Evolutionary conservation across 140 eudicot genomes (phyloP), one percentile per base, ranked within the genome.

Genomic region (Oenanthe javanica): DNA sequence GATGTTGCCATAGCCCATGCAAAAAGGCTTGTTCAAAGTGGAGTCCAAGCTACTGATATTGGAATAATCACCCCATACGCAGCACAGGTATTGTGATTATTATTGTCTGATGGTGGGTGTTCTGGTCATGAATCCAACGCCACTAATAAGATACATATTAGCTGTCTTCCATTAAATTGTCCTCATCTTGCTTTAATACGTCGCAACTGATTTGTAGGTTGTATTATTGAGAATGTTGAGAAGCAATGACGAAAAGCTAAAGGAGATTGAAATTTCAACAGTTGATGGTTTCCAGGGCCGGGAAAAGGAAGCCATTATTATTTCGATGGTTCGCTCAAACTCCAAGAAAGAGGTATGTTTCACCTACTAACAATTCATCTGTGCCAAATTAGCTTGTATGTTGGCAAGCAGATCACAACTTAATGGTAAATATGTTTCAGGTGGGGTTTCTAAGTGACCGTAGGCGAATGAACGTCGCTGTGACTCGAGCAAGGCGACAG

Each of bases 381-480:
- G 5, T 16, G 47, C 50, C 9, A 38, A 72, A 21, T 16, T 7
- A 16, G 23, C 40, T 12, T 36, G 12, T 59, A 23, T 66, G 25
- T 47, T 50, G 46, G 76, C 70, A 52, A 69, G 2, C 23, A 72
- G 23, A 73, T 15, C 0, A 31, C 42, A 48, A 18, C 55, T 51
- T 36, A 54, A 11, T 19, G 15, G 48, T 11, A 21, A 54, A 69
- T 49, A 21, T 71, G 18, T 50, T 48, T 79, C 82, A 95, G 99
- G 99, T 95, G 90, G 99, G 99, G 14, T 92, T 95, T 88, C 70
- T 95, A 81, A 92, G 97, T 74, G 99, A 95, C 81, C 97, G 86
- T n/a, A 90, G 99, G 88, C 91, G 99, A 82, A 95, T 95, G 99
- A 95, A 95, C 82, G 99, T 95, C 69, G 99, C 97, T n/a, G 99